Evolutionary conservation across 192 early-diverging fungal species (phyloP).

Genomic region (Coemansia sp.): DNA sequence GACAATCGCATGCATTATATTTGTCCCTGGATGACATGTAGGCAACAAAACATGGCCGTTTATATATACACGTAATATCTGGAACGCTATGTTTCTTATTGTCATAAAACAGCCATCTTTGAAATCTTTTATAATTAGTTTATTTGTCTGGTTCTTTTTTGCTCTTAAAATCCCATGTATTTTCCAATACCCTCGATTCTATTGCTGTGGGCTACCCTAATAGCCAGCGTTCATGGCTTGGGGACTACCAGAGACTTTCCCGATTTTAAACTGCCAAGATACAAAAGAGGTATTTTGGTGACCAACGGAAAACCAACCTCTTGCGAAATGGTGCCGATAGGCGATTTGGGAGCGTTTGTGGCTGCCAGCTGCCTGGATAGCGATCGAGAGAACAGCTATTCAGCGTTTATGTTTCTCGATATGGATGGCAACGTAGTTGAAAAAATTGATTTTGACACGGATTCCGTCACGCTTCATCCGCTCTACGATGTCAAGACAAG

Average conservation of each 20-base stretch:
- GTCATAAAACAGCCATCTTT: no score
- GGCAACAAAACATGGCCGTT: no score
- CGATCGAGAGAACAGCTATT: neutral
- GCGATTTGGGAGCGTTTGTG: conserved; percentile 1
- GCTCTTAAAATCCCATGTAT: no score
- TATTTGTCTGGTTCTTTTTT: no score
- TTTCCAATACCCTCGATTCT: no score
- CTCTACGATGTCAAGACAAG: neutral
- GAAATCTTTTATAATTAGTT: no score
- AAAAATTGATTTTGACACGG: neutral
- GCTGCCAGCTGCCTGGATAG: conserved; percentile 6
- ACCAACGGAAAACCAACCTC: neutral
- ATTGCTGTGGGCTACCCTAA: neutral
- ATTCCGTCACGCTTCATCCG: neutral
- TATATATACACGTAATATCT: no score
- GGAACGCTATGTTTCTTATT: no score
- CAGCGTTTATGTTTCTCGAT: neutral
- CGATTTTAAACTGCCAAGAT: neutral
- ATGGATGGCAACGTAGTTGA: neutral
- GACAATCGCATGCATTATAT: no score
- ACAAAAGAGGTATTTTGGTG: neutral
- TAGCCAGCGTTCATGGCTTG: neutral
- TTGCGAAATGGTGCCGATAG: conserved; percentile 4
- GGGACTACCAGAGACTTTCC: neutral
- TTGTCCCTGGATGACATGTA: no score